Conservation (phyloP, 2,329 filamentous ascomycete species). For the Penicillium sp. region DNA sequence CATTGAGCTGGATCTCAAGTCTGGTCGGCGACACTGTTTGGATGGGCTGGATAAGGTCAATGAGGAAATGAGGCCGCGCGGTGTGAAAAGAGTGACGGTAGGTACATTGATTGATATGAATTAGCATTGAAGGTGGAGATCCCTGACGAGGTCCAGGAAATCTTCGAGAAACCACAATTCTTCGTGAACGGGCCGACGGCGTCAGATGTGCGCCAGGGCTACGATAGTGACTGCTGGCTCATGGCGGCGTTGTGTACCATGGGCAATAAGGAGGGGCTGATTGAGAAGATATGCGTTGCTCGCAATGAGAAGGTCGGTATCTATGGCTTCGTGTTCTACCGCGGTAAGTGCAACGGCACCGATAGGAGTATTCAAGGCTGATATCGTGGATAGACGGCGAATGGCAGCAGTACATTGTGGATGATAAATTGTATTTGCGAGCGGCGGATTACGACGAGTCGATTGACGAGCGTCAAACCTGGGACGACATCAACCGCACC, state of each 20-base stretch:
- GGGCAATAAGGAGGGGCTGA: conserved; percentile 65
- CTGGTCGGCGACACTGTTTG: conserved; percentile 49
- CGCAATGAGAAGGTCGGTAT: conserved; percentile 69
- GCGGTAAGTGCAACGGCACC: conserved; percentile 42
- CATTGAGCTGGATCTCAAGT: conserved; percentile 69
- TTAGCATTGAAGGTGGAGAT: neutral
- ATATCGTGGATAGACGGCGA: conserved; percentile 60
- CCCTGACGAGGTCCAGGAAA: conserved; percentile 50
- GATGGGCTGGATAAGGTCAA: conserved; percentile 42
- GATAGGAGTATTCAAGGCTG: neutral
- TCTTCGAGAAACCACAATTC: conserved; percentile 71
- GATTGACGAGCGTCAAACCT: conserved; percentile 65
- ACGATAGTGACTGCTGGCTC: conserved; percentile 79
- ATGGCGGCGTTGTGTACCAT: conserved; percentile 74
- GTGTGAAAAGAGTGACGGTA: conserved; percentile 65
- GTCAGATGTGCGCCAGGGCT: conserved; percentile 72
- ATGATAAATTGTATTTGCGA: conserved; percentile 82
- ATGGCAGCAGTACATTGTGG: conserved; percentile 87
- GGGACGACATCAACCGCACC: conserved; percentile 69
- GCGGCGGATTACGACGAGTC: conserved; percentile 77
- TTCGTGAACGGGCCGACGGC: conserved; percentile 71
- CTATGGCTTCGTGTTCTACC: conserved; percentile 79
- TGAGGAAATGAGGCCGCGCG: conserved; percentile 55
- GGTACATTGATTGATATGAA: conserved; percentile 1
- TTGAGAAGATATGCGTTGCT: conserved; percentile 68